Evolutionary conservation across 1,139 yeast genomes (phyloP), one percentile per base, ranked within the genome.

Genomic region (Lodderomyces oxycetoniae): DNA sequence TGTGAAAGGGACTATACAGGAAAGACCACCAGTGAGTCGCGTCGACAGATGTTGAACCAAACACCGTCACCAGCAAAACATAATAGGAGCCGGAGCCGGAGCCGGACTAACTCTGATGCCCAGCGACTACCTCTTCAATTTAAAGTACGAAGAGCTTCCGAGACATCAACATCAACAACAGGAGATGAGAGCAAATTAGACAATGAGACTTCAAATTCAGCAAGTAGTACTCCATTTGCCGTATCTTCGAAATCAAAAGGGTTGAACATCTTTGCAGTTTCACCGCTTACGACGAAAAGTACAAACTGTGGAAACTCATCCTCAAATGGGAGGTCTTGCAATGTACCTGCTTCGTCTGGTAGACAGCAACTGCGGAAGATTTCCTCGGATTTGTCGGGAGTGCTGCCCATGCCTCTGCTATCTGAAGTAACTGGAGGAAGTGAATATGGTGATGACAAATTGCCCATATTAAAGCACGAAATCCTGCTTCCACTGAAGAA

Each of bases 401-500:
- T 56, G 61, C 2, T 43, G 4, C 30, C 52, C 4, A 54, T 61
- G 2, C 63, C 63, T 2, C 44, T 57, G 36, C 55, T 49, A 30
- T 36, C 50, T 10, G 58, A 54, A 37, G 48, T 58, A 7, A 24
- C 14, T 14, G 26, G 12, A 7, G 22, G 10, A 7, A 7, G 7
- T 10, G 10, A 10, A 7, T 19, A 7, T 19, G 22, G 10, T 19
- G 22, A 19, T 7, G 10, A 19, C 7, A 10, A 7, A 19, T 10
- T 19, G 22, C 29, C 32, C 5, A 11, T 14, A n/a, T 50, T 26
- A 11, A 47, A 50, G 34, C 53, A 45, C 30, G 64, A 61, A 31
- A 36, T 59, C 4, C 55, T 61, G 1, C 42, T 66, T 9, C 72
- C 72, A 1, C 57, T 55, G 24, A 42, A 49, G 14, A 61, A 55